Base-by-base conservation (phyloP, 2,329 filamentous ascomycete genomes). In the Botrytis deweyae region DNA sequence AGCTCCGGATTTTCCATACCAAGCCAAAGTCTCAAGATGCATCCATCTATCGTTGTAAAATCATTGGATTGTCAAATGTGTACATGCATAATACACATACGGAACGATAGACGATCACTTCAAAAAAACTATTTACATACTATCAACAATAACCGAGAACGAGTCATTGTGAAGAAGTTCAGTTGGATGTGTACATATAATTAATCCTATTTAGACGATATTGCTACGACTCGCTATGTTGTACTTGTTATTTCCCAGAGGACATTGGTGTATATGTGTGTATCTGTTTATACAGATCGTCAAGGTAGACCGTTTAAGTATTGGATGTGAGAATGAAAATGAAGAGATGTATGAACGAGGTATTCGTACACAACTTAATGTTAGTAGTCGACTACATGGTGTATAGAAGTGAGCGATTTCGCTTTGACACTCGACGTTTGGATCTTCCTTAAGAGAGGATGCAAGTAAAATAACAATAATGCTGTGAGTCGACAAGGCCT, bases 1-100 rank as follows among this genome's bases (percentile, higher is more conserved):
- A 29, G 12, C 52, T 1, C 6, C 8, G 18, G n/a, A 3, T 6
- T 29, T 55, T 7, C 10, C 12, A 29, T 3, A 0, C 52, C 0
- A 29, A 29, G 0, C 3, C 25, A 14, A 18, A 29, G 3, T 29
- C 14, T n/a, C n/a, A 55, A 3, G n/a, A 14, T 29, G 29, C 22
- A 22, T 22, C 20, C 9, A 22, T n/a, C 46, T 25, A 52, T 25
- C 9, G 12, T 12, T n/a, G 4, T 52, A 4, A 55, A 14, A 55
- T 1, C 6, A 29, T 55, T 3, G 52, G 29, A 5, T 18, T 4
- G 18, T 18, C 0, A n/a, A 14, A 18, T 7, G 6, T 29, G n/a
- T 52, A 5, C 4, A 52, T n/a, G 16, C n/a, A 55, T 18, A 16
- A 33, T 2, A 33, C 7, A 29, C 3, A 58, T 18, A 4, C n/a